Conservation (phyloP, 345 rosid genomes). For the Nasturtium officinale region DNA sequence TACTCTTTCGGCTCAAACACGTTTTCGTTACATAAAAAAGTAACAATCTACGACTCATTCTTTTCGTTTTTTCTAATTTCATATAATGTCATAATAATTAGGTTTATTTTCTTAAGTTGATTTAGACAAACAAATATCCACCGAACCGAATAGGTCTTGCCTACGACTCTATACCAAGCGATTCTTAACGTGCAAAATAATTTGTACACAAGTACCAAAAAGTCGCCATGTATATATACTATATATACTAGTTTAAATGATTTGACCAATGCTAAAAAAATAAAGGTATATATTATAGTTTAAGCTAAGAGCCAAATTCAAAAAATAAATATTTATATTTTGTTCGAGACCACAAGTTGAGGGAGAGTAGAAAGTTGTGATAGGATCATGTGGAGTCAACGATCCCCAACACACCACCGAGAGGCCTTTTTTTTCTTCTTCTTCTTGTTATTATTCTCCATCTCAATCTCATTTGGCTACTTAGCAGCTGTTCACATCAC, state of each 20-base stretch:
- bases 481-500: constrained; percentile 28
- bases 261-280: constrained; percentile 14
- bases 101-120: background rate
- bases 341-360: constrained; percentile 28
- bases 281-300: constrained; percentile 5
- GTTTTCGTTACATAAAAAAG: background rate
- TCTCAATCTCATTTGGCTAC: constrained; percentile 10
- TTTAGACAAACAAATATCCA: constrained; percentile 8
- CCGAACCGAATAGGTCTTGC: constrained; percentile 13
- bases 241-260: constrained; percentile 29
- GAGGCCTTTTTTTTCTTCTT: background rate
- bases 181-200: constrained; percentile 18
- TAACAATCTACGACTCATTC: background rate
- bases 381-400: constrained; percentile 39
- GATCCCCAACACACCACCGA: constrained; percentile 22
- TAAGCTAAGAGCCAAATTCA: constrained; percentile 15
- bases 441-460: background rate
- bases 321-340: background rate
- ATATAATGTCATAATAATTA: background rate
- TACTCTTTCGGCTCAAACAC: constrained; percentile 34
- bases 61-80: constrained; percentile 25
- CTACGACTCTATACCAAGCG: background rate
- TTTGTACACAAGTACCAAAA: constrained; percentile 26
- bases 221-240: constrained; percentile 30
- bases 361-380: constrained; percentile 24